Conservation (phyloP, 106 monocot species). For the Alisma plantagoaquatica region DNA sequence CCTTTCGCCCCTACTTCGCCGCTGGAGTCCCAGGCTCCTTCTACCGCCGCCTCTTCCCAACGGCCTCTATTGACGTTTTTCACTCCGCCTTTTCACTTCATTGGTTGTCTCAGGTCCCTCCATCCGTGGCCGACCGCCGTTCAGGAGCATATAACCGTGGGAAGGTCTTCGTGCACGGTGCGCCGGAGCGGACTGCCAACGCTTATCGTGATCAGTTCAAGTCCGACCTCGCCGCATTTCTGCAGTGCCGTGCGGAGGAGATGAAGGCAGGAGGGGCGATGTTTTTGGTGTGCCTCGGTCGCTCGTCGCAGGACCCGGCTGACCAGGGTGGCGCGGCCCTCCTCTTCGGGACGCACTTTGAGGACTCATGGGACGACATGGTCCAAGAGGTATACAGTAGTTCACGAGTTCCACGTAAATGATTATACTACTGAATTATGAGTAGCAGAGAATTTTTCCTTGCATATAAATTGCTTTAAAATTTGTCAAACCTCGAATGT, state of each 20-base stretch:
- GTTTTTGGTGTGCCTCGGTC: slow-evolving; percentile 29
- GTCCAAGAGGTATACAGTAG: slow-evolving; percentile 15
- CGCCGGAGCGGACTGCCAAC: background rate
- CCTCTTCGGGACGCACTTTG: slow-evolving; percentile 22
- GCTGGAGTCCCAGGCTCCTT: slow-evolving; percentile 34
- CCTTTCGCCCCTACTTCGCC: slow-evolving; percentile 15
- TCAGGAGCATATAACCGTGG: slow-evolving; percentile 24
- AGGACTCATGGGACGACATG: slow-evolving; percentile 28
- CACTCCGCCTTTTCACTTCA: slow-evolving; percentile 26
- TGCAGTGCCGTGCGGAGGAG: slow-evolving; percentile 17
- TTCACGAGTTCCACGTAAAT: too few relatives aligned
- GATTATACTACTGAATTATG: too few relatives aligned
- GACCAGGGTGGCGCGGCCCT: slow-evolving; percentile 28
- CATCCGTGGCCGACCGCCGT: slow-evolving; percentile 3
- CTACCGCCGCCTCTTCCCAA: slow-evolving; percentile 27
- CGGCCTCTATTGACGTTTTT: slow-evolving; percentile 18
- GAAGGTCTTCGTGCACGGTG: slow-evolving; percentile 27
- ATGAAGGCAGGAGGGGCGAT: slow-evolving; percentile 21
- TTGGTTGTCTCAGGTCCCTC: slow-evolving; percentile 39
- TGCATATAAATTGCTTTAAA: too few relatives aligned
- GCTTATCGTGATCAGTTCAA: slow-evolving; percentile 25
- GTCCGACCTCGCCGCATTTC: slow-evolving; percentile 17
- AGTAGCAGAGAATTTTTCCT: too few relatives aligned
- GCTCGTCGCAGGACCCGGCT: slow-evolving; percentile 16
- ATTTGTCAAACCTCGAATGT: too few relatives aligned